Evolutionary conservation across 768 basidiomycete genomes (phyloP), one percentile per base, ranked within the genome.

Genomic region (Lactifluus hygrophoroides): DNA sequence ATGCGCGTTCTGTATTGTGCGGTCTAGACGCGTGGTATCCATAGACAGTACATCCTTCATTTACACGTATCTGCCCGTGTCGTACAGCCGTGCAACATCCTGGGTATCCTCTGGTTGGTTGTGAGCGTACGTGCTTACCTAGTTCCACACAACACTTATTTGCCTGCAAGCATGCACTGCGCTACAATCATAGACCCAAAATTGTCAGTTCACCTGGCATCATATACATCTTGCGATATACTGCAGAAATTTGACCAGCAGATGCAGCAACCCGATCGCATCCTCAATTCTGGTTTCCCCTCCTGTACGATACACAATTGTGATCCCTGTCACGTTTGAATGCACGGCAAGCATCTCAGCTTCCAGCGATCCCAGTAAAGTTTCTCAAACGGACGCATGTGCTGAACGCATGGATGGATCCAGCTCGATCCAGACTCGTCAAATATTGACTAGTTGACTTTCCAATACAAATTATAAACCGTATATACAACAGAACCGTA

Each of bases 221-320:
- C n/a, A n/a, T n/a, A n/a, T n/a, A n/a, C n/a, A n/a, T n/a, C n/a
- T n/a, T n/a, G n/a, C n/a, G n/a, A n/a, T n/a, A n/a, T n/a, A n/a
- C n/a, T n/a, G n/a, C n/a, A n/a, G n/a, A n/a, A n/a, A 7, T 25
- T 21, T 8, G 38, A 48, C 11, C 42, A 38, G 17, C 16, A 5
- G 37, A 17, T 28, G 21, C 30, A 71, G 70, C 2, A 62, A 62
- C 3, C 5, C 32, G 0, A 53, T 67, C 13, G 70, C 74, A 1
- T 68, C 76, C 0, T 69, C 71, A 10, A 73, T 75, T 72, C 3
- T 76, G 73, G 72, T 54, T 77, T 3, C 76, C 76, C 21, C 67
- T 77, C 2, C 42, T 73, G 6, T 77, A 72, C 38, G 76, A n/a
- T n/a, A 76, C 52, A 75, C 75, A 0, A 62, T 64, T 13, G 62